These are phyloP conservation scores for Leccinum imitatum DNA, from an alignment of 768 basidiomycete genomes.

Conservation along the genomic window DNA sequence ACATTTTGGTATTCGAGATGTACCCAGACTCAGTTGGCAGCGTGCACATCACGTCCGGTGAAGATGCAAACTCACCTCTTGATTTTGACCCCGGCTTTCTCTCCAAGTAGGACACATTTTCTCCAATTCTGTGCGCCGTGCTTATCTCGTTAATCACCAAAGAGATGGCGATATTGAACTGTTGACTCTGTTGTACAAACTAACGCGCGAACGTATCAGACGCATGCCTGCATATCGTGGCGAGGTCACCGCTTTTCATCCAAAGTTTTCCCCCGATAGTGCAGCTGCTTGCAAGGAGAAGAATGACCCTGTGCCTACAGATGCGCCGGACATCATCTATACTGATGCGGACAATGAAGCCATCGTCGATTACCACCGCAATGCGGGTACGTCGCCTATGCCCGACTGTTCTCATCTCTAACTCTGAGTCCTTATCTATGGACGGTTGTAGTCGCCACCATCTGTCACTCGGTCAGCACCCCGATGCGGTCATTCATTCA, in stretches of 20 bases:
- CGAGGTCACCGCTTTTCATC: constrained; percentile 20
- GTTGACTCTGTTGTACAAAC: constrained; percentile 56
- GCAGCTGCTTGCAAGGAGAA: constrained; percentile 25
- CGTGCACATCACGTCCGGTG: constrained; percentile 46
- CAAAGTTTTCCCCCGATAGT: constrained; percentile 31
- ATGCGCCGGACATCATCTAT: neutral
- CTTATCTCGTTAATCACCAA: neutral
- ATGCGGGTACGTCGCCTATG: neutral
- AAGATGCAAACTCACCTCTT: constrained; percentile 40
- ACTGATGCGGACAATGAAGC: neutral
- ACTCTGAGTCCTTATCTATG: neutral
- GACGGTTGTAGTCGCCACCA: neutral
- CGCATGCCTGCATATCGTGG: constrained; percentile 43
- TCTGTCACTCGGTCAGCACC: neutral
- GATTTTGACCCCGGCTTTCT: constrained; percentile 48
- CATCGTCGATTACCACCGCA: neutral
- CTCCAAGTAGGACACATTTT: constrained; percentile 32
- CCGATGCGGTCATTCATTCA: neutral
- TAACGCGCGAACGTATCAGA: constrained; percentile 50
- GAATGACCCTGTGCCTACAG: constrained; percentile 14
- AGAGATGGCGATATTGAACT: constrained; percentile 40
- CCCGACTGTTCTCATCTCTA: no score
- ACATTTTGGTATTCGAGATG: constrained; percentile 15
- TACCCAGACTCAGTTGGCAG: constrained; percentile 50
- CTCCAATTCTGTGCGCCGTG: neutral